These are phyloP conservation scores for Colletotrichum chrysophilum DNA, from an alignment of 2,329 filamentous ascomycete genomes.

Conservation along the genomic window DNA sequence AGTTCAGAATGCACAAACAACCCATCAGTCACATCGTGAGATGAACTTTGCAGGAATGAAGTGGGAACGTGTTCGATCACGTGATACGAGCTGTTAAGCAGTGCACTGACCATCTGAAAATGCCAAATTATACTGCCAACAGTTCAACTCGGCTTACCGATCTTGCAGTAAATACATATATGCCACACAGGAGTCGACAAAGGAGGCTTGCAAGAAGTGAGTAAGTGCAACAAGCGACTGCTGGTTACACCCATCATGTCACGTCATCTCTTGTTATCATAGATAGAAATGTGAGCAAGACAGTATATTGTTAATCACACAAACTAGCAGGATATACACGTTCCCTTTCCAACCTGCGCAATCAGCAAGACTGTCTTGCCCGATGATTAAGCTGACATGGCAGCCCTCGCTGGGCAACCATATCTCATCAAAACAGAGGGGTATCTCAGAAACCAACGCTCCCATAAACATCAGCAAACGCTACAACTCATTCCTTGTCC, in stretches of 20 bases:
- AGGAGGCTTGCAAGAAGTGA: not conserved
- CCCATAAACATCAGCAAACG: slow-evolving; percentile 6
- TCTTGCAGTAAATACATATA: not conserved
- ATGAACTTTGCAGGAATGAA: not conserved
- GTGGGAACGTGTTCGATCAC: not conserved
- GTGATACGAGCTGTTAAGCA: not conserved
- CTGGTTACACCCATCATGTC: not conserved
- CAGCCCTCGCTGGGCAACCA: not conserved
- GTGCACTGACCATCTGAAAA: not conserved
- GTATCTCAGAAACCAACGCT: slow-evolving; percentile 25
- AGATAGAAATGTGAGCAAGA: not conserved
- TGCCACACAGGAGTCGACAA: not conserved
- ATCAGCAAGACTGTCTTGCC: not conserved
- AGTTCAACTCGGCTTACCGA: not conserved
- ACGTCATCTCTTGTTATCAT: not conserved
- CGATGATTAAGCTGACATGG: slow-evolving; percentile 14
- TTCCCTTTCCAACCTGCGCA: not conserved
- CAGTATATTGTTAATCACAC: not conserved
- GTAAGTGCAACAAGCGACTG: not conserved
- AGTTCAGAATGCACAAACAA: not conserved
- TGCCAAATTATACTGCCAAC: not conserved
- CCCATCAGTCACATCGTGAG: not conserved
- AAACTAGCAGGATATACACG: not conserved
- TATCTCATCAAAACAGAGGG: slow-evolving; percentile 23
- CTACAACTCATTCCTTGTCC: not conserved